A percentile compares a stretch with the other conserved stretches of the same genome.
Evolutionary conservation across 169 alveolate genomes (phyloP).

Genomic region (Plasmodium ovale): DNA sequence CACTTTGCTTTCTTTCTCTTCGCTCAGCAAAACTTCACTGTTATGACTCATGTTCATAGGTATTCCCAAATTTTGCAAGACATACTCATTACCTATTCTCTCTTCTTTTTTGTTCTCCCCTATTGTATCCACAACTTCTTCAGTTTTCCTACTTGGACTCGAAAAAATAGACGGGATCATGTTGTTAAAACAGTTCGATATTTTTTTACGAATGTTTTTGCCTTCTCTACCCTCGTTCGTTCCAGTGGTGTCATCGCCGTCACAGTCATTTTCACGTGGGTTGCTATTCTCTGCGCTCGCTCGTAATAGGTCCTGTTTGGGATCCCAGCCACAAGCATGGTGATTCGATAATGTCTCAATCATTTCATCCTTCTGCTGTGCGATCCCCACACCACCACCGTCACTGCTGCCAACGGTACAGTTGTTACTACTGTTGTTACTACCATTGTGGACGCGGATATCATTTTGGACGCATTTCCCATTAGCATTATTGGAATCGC

Average conservation of each 20-base stretch:
- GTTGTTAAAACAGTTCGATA: constrained; percentile 13
- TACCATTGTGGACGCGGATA: neutral
- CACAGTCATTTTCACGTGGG: neutral
- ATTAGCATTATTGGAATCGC: neutral
- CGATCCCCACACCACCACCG: too few relatives aligned
- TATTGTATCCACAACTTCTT: neutral
- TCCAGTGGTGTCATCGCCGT: too few relatives aligned
- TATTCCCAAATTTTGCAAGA: too few relatives aligned
- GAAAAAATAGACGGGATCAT: constrained; percentile 41
- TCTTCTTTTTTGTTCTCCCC: too few relatives aligned
- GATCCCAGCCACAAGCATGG: too few relatives aligned
- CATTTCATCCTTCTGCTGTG: too few relatives aligned
- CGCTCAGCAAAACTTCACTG: too few relatives aligned
- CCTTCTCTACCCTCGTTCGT: neutral
- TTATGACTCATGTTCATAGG: too few relatives aligned
- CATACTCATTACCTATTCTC: too few relatives aligned
- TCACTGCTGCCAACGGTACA: neutral
- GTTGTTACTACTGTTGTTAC: neutral
- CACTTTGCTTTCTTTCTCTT: too few relatives aligned
- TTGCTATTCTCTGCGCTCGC: neutral
- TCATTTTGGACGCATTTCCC: neutral
- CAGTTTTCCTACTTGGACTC: neutral
- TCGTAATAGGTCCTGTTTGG: too few relatives aligned
- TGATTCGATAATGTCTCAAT: too few relatives aligned
- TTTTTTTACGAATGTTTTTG: constrained; percentile 2